phyloP scores from a whole-genome alignment of 257 asterid species.

The Asclepias syriaca region DNA sequence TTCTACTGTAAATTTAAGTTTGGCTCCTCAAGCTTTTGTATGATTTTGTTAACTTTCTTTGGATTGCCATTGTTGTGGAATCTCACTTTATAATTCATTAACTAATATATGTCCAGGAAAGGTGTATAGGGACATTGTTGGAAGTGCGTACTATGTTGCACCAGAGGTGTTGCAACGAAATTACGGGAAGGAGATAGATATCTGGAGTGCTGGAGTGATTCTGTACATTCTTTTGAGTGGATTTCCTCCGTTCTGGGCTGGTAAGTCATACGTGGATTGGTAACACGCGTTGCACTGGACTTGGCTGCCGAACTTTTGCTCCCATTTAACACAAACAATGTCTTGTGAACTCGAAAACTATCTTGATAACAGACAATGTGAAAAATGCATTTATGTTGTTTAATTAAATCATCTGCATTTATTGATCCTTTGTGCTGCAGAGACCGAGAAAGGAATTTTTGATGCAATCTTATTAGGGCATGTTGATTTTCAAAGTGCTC shows the following conservation, averaged over 20 bases:
- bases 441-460: conserved; percentile 33
- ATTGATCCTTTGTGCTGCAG: conserved; percentile 17
- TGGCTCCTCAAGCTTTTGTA: background rate
- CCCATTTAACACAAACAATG: background rate
- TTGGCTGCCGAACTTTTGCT: background rate
- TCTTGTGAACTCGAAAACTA: background rate
- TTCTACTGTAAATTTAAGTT: background rate
- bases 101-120: conserved; percentile 21
- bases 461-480: conserved; percentile 26
- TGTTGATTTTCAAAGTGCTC: conserved; percentile 33
- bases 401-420: background rate
- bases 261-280: conserved; percentile 9
- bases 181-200: conserved; percentile 38
- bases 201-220: conserved; percentile 49
- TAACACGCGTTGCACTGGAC: background rate
- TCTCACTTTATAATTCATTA: background rate
- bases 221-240: conserved; percentile 37
- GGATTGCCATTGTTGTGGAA: too few species aligned
- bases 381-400: background rate
- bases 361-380: background rate
- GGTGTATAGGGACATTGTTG: conserved; percentile 27
- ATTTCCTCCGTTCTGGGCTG: conserved; percentile 36
- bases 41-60: background rate
- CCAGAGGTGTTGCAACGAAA: conserved; percentile 30
- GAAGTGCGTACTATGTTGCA: conserved; percentile 43